phyloP scores from a whole-genome alignment of 1,284 basidiomycete species.

The Cryptococcus deneoformans region DNA sequence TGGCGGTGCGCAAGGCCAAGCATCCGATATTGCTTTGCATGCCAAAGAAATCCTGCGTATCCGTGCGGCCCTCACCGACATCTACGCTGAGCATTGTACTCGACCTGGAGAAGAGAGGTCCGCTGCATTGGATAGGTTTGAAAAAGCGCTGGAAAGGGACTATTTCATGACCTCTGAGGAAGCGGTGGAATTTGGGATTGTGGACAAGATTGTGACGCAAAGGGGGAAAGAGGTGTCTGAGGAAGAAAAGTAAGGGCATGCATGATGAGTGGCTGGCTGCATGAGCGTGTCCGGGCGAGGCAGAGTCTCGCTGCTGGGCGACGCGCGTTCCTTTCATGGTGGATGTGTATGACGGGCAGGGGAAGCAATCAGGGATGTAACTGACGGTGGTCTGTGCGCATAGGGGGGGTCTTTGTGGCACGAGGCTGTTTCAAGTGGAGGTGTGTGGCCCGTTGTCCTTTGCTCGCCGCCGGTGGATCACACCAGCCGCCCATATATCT shows the following conservation, averaged over 20 bases:
- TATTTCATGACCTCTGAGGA: conserved; percentile 92
- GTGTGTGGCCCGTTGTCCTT: background rate
- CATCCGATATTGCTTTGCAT: conserved; percentile 89
- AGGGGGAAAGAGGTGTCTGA: conserved; percentile 26
- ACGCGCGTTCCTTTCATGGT: background rate
- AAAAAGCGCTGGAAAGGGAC: conserved; percentile 82
- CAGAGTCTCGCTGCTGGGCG: background rate
- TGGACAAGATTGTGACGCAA: conserved; percentile 77
- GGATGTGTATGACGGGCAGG: background rate
- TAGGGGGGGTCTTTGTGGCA: background rate
- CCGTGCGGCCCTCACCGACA: conserved; percentile 71
- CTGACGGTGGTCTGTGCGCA: background rate
- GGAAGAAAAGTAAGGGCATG: background rate
- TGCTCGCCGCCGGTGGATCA: background rate
- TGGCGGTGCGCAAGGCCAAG: conserved; percentile 88
- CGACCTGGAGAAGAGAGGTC: conserved; percentile 62
- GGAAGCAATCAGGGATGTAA: background rate
- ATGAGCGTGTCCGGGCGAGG: background rate
- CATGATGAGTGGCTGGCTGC: background rate
- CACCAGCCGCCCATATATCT: background rate
- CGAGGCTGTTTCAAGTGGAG: background rate
- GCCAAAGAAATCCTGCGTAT: conserved; percentile 90
- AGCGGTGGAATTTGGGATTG: conserved; percentile 83
- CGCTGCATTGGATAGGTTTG: conserved; percentile 70
- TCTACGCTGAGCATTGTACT: conserved; percentile 66